Base-by-base conservation (phyloP, 1,284 basidiomycete species). In the Cryptococcus sp. region DNA sequence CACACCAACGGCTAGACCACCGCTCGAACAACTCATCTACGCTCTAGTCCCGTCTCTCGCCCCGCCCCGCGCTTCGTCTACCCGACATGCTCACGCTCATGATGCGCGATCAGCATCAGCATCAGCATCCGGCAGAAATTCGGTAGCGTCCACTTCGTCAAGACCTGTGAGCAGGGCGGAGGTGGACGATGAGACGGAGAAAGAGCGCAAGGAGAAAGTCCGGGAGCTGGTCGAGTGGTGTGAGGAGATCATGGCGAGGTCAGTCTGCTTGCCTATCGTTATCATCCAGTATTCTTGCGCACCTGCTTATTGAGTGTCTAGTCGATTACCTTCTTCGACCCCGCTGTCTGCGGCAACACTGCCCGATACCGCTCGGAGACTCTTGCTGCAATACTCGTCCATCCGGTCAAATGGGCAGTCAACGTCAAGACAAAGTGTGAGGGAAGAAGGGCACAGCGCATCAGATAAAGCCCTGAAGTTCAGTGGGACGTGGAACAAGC, bases 211-310 rank as follows among this genome's bases (percentile, higher is more conserved):
- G 48, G 73, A 71, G 44, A 72, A 61, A 47, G 69, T 78, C 15
- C 66, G 62, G 31, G 75, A 76, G 59, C 60, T 78, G 49, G 62
- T 73, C 47, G 68, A 70, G 54, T 70, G 62, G 44, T 73, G 72
- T 54, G 69, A 74, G 47, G 69, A 72, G 19, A 70, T 78, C 44
- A 56, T 78, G 54, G 65, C 58, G 4, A 73, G 72, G 75, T 75
- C 20, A 45, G 67, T 50, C 42, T 3, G 17, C 19, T 17, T 23
- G n/a, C 52, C 49, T 7, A 16, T 17, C 15, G n/a, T 40, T 16
- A 25, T 7, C 16, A 20, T 40, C 38, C 48, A 40, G 51, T 16
- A 3, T 38, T 20, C 25, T 16, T 38, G 25, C 17, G 22, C 7
- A 15, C 19, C 31, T 39, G 27, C 17, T 50, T 4, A 15, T 55